phyloP scores from a whole-genome alignment of 176 grass and related monocot species.

The Chrysopogon serrulatus region DNA sequence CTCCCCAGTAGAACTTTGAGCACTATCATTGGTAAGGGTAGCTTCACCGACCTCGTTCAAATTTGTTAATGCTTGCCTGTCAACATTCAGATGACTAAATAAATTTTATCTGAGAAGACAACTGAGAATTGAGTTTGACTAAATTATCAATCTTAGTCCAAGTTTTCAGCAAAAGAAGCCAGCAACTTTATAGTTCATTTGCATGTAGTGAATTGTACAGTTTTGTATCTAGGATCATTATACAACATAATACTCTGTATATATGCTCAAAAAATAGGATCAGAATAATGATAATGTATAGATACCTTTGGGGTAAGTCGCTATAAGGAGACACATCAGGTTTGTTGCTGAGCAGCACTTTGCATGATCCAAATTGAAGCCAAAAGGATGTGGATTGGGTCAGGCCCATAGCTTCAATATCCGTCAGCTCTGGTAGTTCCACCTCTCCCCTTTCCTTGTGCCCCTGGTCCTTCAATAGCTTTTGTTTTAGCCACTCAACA shows the following conservation, averaged over 20 bases:
- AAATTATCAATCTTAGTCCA: not conserved
- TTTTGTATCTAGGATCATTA: not conserved
- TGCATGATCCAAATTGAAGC: slow-evolving; percentile 57
- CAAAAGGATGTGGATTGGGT: not conserved
- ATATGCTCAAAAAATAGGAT: not conserved
- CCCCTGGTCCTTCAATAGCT: slow-evolving; percentile 59
- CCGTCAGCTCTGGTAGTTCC: slow-evolving; percentile 58
- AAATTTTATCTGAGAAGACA: not conserved
- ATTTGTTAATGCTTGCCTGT: slow-evolving; percentile 67
- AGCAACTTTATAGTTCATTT: not conserved
- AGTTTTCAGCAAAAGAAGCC: not conserved
- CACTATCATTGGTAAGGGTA: slow-evolving; percentile 60
- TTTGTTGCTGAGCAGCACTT: slow-evolving; percentile 52
- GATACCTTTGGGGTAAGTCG: slow-evolving; percentile 59
- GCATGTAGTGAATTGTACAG: not conserved
- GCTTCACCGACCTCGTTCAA: slow-evolving; percentile 61
- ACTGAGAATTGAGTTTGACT: not conserved
- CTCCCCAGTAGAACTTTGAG: slow-evolving; percentile 50
- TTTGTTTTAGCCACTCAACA: slow-evolving; percentile 60
- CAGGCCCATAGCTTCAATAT: slow-evolving; percentile 22
- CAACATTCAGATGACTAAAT: slow-evolving; percentile 32
- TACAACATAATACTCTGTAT: slow-evolving; percentile 6
- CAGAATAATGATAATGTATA: slow-evolving; percentile 5
- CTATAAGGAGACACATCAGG: slow-evolving; percentile 54
- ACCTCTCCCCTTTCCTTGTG: slow-evolving; percentile 57